Base-by-base conservation (phyloP, 2,329 filamentous ascomycete species). In the Colletotrichum sp. region DNA sequence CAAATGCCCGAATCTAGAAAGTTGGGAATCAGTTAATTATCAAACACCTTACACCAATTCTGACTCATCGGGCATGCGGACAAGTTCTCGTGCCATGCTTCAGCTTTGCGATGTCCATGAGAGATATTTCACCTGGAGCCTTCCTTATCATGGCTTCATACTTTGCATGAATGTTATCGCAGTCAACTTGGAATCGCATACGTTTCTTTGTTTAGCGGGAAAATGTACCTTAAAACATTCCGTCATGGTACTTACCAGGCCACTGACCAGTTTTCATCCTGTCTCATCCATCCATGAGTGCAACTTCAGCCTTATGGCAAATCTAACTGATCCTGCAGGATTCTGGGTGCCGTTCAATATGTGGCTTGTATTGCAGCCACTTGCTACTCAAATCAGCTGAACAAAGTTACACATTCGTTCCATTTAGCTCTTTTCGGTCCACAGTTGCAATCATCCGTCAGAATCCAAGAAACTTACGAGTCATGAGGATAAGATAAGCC, bases 1-100 rank as follows among this genome's bases (percentile, higher is more conserved):
- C 43, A 2, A 0, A 13, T 12, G n/a, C 1, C n/a, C 10, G n/a
- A 52, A 1, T 13, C 38, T 12, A 48, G 38, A 48, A 21, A 1
- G 18, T 12, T 48, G 38, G 6, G 18, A n/a, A n/a, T 48, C 38
- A 48, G 4, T 24, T 1, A 3, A 21, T 21, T 13, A 21, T 24
- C 43, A 52, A 21, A 21, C 0, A 3, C 10, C n/a, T 21, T 21
- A 1, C 43, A 21, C 5, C 43, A 13, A 8, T 3, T 24, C 6
- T 13, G 12, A 24, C 43, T 24, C 43, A 52, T 0, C 10, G n/a
- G 0, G n/a, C n/a, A 52, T 1, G 12, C 4, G 43, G n/a, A 52
- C n/a, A 13, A 18, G n/a, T 2, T 13, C n/a, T 18, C 1, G 18
- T 48, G 18, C 38, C 4, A 1, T 48, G 18, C 38, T 10, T 21